Evolutionary conservation across 2,329 filamentous ascomycete genomes (phyloP).

Genomic region (Neonectria faginata): DNA sequence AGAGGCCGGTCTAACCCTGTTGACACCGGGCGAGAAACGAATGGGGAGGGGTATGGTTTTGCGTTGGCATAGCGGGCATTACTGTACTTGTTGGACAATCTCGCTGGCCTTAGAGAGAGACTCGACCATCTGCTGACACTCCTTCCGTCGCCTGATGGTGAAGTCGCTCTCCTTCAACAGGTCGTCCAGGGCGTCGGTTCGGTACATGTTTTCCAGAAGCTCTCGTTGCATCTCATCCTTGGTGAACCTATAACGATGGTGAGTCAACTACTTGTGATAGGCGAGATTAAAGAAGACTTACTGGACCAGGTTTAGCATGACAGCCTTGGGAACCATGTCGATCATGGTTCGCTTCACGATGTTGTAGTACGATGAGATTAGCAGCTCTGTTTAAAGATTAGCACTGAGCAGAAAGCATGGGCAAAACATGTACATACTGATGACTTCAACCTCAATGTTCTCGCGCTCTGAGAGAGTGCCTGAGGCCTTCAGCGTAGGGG

Average conservation of each 20-base stretch:
- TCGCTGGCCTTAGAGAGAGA: constrained; percentile 89
- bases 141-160: constrained; percentile 92
- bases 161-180: constrained; percentile 98
- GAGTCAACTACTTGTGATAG: constrained; percentile 8
- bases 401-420: not conserved
- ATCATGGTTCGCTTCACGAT: constrained; percentile 99
- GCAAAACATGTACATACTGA: constrained; percentile 73
- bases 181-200: constrained; percentile 88
- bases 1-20: constrained; percentile 25
- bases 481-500: constrained; percentile 91
- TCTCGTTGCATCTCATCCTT: constrained; percentile 99
- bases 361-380: constrained; percentile 97
- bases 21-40: constrained; percentile 32
- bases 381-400: constrained; percentile 72
- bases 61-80: constrained; percentile 41
- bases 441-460: constrained; percentile 95
- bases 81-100: constrained; percentile 88
- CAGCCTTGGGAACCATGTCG: constrained; percentile 99
- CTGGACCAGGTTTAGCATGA: constrained; percentile 97
- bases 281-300: constrained; percentile 63
- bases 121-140: constrained; percentile 99
- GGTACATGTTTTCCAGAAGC: constrained; percentile 97
- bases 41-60: constrained; percentile 8
- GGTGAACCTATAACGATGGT: constrained; percentile 72
- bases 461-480: constrained; percentile 95